A percentile compares a stretch with the other conserved stretches of the same genome.
phyloP scores from a whole-genome alignment of 2,329 filamentous ascomycete species.

The Zelopaecilomyces penicillatus region DNA sequence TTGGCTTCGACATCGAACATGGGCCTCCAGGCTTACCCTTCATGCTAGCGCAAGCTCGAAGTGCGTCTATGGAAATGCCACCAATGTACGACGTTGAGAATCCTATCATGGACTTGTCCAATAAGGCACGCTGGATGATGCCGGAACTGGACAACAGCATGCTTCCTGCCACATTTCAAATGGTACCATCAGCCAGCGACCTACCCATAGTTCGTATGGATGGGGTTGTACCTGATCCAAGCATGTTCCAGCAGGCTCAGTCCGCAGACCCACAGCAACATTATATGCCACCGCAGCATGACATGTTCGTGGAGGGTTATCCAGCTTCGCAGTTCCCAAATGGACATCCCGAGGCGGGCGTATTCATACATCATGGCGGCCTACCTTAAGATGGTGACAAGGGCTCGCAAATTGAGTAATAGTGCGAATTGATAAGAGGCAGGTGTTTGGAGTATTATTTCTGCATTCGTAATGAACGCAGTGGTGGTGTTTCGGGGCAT shows the following conservation, averaged over 20 bases:
- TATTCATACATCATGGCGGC: slow-evolving; percentile 8
- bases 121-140: slow-evolving; percentile 9
- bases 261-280: slow-evolving; percentile 2
- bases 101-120: slow-evolving; percentile 14
- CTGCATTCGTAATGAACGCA: too few relatives aligned
- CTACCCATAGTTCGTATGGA: slow-evolving; percentile 12
- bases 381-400: too few relatives aligned
- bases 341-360: slow-evolving; percentile 7
- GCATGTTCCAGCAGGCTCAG: slow-evolving; percentile 15
- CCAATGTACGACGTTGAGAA: slow-evolving; percentile 16
- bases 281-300: slow-evolving; percentile 15
- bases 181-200: slow-evolving; percentile 7
- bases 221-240: slow-evolving; percentile 5
- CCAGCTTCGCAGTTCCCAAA: slow-evolving; percentile 10
- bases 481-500: too few relatives aligned
- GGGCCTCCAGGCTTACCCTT: slow-evolving; percentile 18
- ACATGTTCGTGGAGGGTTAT: slow-evolving; percentile 15
- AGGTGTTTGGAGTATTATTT: too few relatives aligned
- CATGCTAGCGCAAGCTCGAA: slow-evolving; percentile 19
- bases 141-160: slow-evolving; percentile 11
- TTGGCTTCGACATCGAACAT: slow-evolving; percentile 12
- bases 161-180: slow-evolving; percentile 9
- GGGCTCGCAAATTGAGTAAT: too few relatives aligned
- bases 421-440: too few relatives aligned
- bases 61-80: slow-evolving; percentile 10